Conservation (phyloP, 1,284 basidiomycete genomes). For the Ustanciosporium gigantosporum region DNA sequence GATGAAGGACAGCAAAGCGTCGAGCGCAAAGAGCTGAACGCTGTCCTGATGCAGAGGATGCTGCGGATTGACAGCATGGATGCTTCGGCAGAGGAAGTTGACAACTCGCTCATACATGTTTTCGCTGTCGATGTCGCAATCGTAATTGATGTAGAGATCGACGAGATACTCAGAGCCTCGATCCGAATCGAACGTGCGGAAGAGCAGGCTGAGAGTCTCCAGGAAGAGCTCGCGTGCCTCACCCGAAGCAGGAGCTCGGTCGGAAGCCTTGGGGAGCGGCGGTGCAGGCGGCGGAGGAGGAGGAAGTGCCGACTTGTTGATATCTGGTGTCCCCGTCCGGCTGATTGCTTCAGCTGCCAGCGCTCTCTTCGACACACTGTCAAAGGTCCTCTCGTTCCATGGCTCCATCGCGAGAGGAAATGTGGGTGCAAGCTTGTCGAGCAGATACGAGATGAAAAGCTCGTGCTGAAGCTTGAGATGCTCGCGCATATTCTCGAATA, state of each 20-base stretch:
- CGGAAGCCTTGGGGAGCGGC: slow-evolving; percentile 66
- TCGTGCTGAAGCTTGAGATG: slow-evolving; percentile 96
- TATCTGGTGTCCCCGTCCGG: slow-evolving; percentile 15
- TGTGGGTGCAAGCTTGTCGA: slow-evolving; percentile 75
- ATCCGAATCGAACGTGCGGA: slow-evolving; percentile 62
- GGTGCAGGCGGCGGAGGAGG: slow-evolving; percentile 65
- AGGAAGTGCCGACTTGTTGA: slow-evolving; percentile 60
- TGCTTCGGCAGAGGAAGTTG: slow-evolving; percentile 72
- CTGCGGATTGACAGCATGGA: slow-evolving; percentile 66
- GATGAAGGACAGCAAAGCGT: slow-evolving; percentile 83
- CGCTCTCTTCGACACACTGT: slow-evolving; percentile 55
- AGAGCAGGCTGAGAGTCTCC: slow-evolving; percentile 80
- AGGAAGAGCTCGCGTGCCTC: slow-evolving; percentile 88
- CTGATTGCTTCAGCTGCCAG: slow-evolving; percentile 10
- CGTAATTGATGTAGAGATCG: slow-evolving; percentile 92
- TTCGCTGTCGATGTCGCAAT: slow-evolving; percentile 94
- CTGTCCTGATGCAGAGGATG: slow-evolving; percentile 78
- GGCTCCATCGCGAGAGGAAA: slow-evolving; percentile 55
- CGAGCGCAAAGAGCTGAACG: slow-evolving; percentile 84
- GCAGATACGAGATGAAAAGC: slow-evolving; percentile 87
- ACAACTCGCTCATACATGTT: slow-evolving; percentile 91
- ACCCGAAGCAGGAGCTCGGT: slow-evolving; percentile 70
- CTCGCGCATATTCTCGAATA: slow-evolving; percentile 84
- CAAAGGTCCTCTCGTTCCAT: slow-evolving; percentile 53
- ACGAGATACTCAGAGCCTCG: slow-evolving; percentile 80